Base-by-base conservation (phyloP, 176 grass and related monocot species). In the Zoysia japonica region DNA sequence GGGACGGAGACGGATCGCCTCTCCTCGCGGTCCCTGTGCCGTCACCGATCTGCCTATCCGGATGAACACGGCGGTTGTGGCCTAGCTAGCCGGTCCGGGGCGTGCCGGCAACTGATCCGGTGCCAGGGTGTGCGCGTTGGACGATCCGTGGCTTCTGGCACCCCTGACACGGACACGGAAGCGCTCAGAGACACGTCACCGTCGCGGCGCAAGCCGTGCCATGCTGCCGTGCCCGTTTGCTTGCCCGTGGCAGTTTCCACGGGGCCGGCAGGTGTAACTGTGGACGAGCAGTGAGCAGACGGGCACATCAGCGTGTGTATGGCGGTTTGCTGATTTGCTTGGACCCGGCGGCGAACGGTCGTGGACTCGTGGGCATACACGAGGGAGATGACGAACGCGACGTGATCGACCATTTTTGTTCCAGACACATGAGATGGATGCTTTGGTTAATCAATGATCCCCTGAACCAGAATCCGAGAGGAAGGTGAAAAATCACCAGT, bases 221-320 rank as follows among this genome's bases (percentile, higher is more conserved):
- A n/a, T n/a, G n/a, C n/a, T n/a, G 61, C 52, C 61, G n/a, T 43
- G 76, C 64, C 86, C 81, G 81, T 76, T 80, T 76, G 55, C 81
- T 9, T 84, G 65, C 81, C 8, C 56, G 76, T 64, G 87, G 84
- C 82, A 71, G 81, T 28, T 84, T 80, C 77, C 77, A n/a, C 77
- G 55, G 65, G 70, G 28, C 86, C 64, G 76, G 76, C 86, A 84
- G 70, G 2, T 3, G n/a, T 6, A 17, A 74, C 86, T 84, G 86
- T 41, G 47, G 46, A 41, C 41, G 3, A 76, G 70, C 81, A 88
- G 86, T 73, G 38, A 7, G 15, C 16, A 35, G 19, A 56, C 81
- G 2, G 63, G 81, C 53, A 7, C 64, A 64, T 45, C 60, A 57
- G 55, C 7, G 55, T 19, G 2, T 3, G 54, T 62, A 49, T 75